Percentiles rank a stretch among this genome's conserved stretches.
phyloP scores from a whole-genome alignment of 495 filamentous ascomycete species.

The Acidomyces sp. region DNA sequence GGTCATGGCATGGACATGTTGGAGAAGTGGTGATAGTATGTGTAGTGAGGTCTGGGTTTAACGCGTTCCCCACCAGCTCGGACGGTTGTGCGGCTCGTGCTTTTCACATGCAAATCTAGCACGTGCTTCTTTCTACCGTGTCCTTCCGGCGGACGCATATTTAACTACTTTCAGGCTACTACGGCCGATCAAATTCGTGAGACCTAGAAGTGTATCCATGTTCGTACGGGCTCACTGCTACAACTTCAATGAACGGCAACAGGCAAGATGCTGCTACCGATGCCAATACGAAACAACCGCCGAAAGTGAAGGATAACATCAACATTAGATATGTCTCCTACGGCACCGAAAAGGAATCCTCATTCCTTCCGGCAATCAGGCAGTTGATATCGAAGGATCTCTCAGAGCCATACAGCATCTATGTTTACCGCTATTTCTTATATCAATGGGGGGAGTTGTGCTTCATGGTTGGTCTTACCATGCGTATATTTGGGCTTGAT shows the following conservation, averaged over 20 bases:
- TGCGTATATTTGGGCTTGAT: slow-evolving; percentile 5
- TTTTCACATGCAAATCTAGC: slow-evolving; percentile 5
- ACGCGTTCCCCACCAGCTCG: too few relatives aligned
- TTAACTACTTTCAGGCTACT: too few relatives aligned
- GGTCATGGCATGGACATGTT: slow-evolving; percentile 18
- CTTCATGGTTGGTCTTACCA: slow-evolving; percentile 52
- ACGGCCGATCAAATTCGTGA: too few relatives aligned
- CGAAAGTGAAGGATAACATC: slow-evolving; percentile 13
- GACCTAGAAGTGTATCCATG: too few relatives aligned
- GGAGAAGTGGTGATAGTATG: not conserved
- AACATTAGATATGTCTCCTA: slow-evolving; percentile 77
- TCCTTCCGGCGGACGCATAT: too few relatives aligned
- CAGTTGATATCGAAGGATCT: slow-evolving; percentile 92
- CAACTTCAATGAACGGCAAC: slow-evolving; percentile 15
- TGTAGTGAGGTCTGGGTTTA: not conserved
- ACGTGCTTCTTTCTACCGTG: too few relatives aligned
- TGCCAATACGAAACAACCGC: not conserved
- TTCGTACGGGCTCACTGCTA: too few relatives aligned
- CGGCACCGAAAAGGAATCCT: slow-evolving; percentile 58
- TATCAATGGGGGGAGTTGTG: slow-evolving; percentile 97
- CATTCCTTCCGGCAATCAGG: slow-evolving; percentile 77
- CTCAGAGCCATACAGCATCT: slow-evolving; percentile 98
- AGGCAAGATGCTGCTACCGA: slow-evolving; percentile 8
- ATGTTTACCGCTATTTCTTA: slow-evolving; percentile 96
- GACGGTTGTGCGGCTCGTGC: too few relatives aligned